phyloP scores from a whole-genome alignment of 2,329 filamentous ascomycete genomes.

The Monosporascus sp. region DNA sequence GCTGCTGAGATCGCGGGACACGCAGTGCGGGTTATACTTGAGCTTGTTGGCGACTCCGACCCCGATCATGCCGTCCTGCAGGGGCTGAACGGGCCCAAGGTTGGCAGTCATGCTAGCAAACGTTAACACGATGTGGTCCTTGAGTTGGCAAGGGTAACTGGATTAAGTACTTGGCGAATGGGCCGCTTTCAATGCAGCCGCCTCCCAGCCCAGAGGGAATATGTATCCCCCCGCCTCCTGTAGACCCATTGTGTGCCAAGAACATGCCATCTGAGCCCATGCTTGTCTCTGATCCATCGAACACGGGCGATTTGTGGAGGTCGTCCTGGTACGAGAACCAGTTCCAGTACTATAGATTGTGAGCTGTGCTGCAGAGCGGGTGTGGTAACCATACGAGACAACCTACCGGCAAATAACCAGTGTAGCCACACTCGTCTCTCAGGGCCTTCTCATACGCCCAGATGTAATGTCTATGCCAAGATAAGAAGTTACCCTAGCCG shows the following conservation, averaged over 20 bases:
- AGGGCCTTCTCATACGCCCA: constrained; percentile 22
- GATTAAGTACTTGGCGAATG: constrained; percentile 39
- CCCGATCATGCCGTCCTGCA: too few relatives aligned
- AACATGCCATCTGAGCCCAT: constrained; percentile 35
- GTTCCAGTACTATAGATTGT: constrained; percentile 31
- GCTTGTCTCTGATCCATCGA: constrained; percentile 40
- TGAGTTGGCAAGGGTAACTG: background rate
- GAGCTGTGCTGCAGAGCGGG: constrained; percentile 3
- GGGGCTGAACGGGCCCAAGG: constrained; percentile 20
- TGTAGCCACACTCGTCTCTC: constrained; percentile 24
- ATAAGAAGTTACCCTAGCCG: constrained; percentile 15
- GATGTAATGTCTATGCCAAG: constrained; percentile 24
- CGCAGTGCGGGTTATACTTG: too few relatives aligned
- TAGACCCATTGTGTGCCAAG: constrained; percentile 6
- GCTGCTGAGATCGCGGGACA: too few relatives aligned
- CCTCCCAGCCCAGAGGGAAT: constrained; percentile 27
- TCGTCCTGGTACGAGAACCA: constrained; percentile 38
- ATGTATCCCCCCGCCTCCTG: background rate
- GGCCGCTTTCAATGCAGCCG: constrained; percentile 43
- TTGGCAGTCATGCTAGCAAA: constrained; percentile 29
- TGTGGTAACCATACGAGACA: too few relatives aligned
- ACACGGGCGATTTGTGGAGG: constrained; percentile 36
- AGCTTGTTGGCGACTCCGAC: too few relatives aligned
- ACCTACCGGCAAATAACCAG: constrained; percentile 19
- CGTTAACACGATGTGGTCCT: background rate